Percentiles rank a stretch among this genome's conserved stretches.
Evolutionary conservation across 2,329 filamentous ascomycete genomes (phyloP).

Genomic region (Claviceps africana): DNA sequence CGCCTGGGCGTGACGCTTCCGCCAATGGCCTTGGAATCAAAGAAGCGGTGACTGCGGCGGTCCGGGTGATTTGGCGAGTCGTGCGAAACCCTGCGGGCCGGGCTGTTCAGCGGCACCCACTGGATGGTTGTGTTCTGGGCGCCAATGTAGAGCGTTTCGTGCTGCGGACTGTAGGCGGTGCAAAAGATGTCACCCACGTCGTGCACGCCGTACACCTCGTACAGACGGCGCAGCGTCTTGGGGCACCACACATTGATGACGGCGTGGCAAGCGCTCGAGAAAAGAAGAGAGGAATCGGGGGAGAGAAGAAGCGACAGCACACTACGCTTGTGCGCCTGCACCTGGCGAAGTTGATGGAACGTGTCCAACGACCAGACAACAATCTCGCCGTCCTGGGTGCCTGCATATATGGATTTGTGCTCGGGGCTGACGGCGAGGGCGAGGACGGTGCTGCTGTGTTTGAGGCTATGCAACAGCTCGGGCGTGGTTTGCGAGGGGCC

Average conservation of each 20-base stretch:
- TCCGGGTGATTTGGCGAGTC: conserved; percentile 59
- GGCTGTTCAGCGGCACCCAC: conserved; percentile 68
- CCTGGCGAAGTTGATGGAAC: conserved; percentile 62
- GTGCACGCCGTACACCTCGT: conserved; percentile 84
- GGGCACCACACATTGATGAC: conserved; percentile 92
- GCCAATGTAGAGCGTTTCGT: conserved; percentile 77
- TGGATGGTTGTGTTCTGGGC: conserved; percentile 91
- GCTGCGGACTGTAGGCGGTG: conserved; percentile 68
- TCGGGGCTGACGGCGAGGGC: conserved; percentile 67
- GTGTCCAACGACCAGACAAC: conserved; percentile 81
- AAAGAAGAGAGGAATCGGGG: conserved; percentile 58
- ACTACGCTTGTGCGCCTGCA: conserved; percentile 84
- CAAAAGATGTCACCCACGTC: conserved; percentile 95
- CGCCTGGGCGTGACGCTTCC: conserved; percentile 66
- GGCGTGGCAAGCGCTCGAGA: conserved; percentile 87
- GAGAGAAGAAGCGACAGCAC: conserved; percentile 77
- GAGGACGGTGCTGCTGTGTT: conserved; percentile 67
- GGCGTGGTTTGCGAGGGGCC: conserved; percentile 25
- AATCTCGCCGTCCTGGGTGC: conserved; percentile 87
- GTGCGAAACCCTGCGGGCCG: conserved; percentile 42
- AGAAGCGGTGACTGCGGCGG: conserved; percentile 72
- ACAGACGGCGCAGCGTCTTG: conserved; percentile 57
- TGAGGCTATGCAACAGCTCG: conserved; percentile 59
- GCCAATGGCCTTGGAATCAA: conserved; percentile 77
- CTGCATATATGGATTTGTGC: conserved; percentile 72